Evolutionary conservation across 495 filamentous ascomycete species (phyloP).

Genomic region (Aspergillus taichungensis): DNA sequence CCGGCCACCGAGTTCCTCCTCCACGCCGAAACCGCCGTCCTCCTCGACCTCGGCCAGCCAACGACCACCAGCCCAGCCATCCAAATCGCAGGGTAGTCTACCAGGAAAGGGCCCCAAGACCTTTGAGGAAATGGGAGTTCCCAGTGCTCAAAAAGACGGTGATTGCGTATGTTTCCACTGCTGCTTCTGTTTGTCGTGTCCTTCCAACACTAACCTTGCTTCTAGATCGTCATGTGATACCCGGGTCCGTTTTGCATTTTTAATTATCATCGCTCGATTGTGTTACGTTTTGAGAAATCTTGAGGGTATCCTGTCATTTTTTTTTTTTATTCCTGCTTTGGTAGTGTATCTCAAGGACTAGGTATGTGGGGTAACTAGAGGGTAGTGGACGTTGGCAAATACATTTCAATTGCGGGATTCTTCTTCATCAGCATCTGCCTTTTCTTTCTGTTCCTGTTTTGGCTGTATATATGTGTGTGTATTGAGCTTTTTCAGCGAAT

Average conservation of each 20-base stretch:
- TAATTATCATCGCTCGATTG: conserved; percentile 7
- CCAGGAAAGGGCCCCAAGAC: conserved; percentile 84
- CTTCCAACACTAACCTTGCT: conserved; percentile 15
- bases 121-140: conserved; percentile 97
- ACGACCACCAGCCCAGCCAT: conserved; percentile 21
- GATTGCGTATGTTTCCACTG: conserved; percentile 71
- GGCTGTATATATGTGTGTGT: too few species aligned
- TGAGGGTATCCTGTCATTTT: not conserved
- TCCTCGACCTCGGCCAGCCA: conserved; percentile 17
- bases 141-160: conserved; percentile 62
- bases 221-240: conserved; percentile 56
- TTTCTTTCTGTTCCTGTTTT: too few species aligned
- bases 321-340: conserved; percentile 10
- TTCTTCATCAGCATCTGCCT: too few species aligned
- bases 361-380: too few species aligned
- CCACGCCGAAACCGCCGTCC: conserved; percentile 23
- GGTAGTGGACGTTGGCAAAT: too few species aligned
- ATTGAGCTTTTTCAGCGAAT: too few species aligned
- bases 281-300: not conserved
- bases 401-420: too few species aligned
- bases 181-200: too few species aligned
- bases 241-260: conserved; percentile 14
- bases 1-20: conserved; percentile 21
- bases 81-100: conserved; percentile 29
- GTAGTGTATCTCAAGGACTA: not conserved